Base-by-base conservation (phyloP, 2,329 filamentous ascomycete genomes). In the Exophiala mesophila region DNA sequence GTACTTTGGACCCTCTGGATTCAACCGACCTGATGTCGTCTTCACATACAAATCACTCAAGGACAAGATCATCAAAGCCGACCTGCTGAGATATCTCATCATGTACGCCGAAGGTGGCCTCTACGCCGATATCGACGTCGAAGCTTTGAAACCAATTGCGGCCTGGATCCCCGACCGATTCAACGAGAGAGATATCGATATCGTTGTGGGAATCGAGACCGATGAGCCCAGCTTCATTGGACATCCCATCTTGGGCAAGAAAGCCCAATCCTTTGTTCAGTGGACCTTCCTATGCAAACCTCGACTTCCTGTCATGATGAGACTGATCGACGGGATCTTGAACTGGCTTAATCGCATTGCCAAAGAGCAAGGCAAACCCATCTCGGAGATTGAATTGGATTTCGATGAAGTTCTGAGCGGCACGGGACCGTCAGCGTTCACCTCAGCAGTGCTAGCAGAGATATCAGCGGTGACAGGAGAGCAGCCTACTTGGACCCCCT, bases 261-360 rank as follows among this genome's bases (percentile, higher is more conserved):
- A 85, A 62, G 83, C 77, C 23, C 69, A 72, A 52, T 85, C 81
- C 0, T 85, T 86, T 59, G 84, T 81, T 59, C 82, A 85, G 57
- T 86, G 82, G 82, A 85, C 82, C 0, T 83, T 85, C 55, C 80
- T 83, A 66, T 76, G 76, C 53, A 83, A 83, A 57, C 80, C 82
- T 1, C 67, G 70, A 12, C 73, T 80, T 18, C 78, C 80, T 1
- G 78, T 85, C 42, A 83, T 85, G 79, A 68, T 85, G 59, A 66
- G 68, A 21, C 69, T 85, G 3, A 74, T 85, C 35, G 79, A 85
- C 57, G 76, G 80, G 54, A 84, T 85, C 58, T 74, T 85, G 62
- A 58, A 63, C 1, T 85, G 80, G 82, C 67, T 85, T 36, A 71
- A 75, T 19, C 71, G 70, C 1, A 69, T 84, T 3, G 72, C 80